Conservation (phyloP, 148 eudicot genomes). For the Camellia japonica region DNA sequence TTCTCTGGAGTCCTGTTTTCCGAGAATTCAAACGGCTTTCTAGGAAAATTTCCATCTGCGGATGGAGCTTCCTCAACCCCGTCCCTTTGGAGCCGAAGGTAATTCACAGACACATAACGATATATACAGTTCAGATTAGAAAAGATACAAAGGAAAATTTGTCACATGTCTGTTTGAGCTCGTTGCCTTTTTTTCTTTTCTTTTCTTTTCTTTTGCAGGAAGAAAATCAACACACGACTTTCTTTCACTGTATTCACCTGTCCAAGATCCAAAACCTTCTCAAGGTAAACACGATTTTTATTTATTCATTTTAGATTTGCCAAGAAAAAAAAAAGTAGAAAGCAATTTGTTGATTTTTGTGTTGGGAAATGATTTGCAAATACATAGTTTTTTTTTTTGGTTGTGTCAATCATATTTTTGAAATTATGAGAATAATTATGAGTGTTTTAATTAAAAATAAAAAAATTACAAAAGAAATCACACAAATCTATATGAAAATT, state of each 20-base stretch:
- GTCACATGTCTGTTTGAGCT: not conserved
- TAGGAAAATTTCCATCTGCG: not conserved
- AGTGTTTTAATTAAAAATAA: not conserved
- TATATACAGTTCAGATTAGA: not conserved
- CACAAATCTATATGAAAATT: too few relatives aligned
- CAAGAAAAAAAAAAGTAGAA: not conserved
- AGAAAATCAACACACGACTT: too few relatives aligned
- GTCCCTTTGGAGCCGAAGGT: slow-evolving; percentile 69
- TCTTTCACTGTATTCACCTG: too few relatives aligned
- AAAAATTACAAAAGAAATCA: not conserved
- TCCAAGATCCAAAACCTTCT: slow-evolving; percentile 57
- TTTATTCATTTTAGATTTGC: not conserved
- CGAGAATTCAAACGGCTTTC: not conserved
- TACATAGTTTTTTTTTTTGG: too few relatives aligned
- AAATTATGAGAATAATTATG: too few relatives aligned
- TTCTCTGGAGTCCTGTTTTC: slow-evolving; percentile 13
- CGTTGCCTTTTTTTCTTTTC: not conserved
- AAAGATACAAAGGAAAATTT: not conserved
- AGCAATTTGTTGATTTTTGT: not conserved
- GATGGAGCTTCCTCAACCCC: slow-evolving; percentile 87
- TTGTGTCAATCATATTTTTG: too few relatives aligned
- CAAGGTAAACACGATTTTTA: slow-evolving; percentile 48
- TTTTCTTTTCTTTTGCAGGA: not conserved
- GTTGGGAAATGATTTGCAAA: too few relatives aligned
- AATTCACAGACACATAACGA: slow-evolving; percentile 2